Base-by-base conservation (phyloP, 1,284 basidiomycete species). In the Malassezia slooffiae region DNA sequence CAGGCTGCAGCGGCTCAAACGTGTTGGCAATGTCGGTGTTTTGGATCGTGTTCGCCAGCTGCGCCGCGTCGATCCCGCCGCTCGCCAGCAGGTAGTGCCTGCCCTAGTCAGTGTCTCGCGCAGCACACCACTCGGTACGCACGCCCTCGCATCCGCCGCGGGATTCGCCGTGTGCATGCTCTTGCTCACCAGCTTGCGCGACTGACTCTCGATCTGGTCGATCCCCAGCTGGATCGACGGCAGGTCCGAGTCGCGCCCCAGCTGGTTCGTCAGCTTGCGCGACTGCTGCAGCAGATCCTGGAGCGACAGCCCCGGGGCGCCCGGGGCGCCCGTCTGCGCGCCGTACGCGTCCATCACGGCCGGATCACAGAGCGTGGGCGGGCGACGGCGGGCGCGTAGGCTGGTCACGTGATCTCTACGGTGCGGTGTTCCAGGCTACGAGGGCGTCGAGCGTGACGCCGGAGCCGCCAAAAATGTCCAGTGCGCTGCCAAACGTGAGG, bases 141-240 rank as follows among this genome's bases (percentile, higher is more conserved):
- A 50, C 26, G 55, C 57, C 5, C 55, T 46, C 28, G 53, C 56
- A 50, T 57, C 52, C 2, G 43, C 53, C 22, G 31, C 74, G 82
- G 65, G 70, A 84, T 84, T 75, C 9, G 52, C 57, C 23, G 46
- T 45, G n/a, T 58, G 48, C 20, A 60, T 47, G 40, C 52, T 56
- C 42, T 63, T 60, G 41, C 55, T 55, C 23, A 54, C 55, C 41
- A 68, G 67, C 42, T 58, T 64, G 40, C 67, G 50, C 43, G 55
- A 58, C 71, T 90, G 85, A 0, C 81, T 81, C 68, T 93, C 86
- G 54, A 93, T 84, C 72, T 93, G 86, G 71, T 90, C 86, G 29
- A 93, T 75, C 3, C 84, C 84, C 36, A 91, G 80, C 52, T 85
- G 80, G 26, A 93, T 81, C 3, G 81, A 78, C 7, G 88, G 88